These are phyloP conservation scores for Fusarium avenaceum DNA, from an alignment of 2,329 filamentous ascomycete species.

Conservation along the genomic window DNA sequence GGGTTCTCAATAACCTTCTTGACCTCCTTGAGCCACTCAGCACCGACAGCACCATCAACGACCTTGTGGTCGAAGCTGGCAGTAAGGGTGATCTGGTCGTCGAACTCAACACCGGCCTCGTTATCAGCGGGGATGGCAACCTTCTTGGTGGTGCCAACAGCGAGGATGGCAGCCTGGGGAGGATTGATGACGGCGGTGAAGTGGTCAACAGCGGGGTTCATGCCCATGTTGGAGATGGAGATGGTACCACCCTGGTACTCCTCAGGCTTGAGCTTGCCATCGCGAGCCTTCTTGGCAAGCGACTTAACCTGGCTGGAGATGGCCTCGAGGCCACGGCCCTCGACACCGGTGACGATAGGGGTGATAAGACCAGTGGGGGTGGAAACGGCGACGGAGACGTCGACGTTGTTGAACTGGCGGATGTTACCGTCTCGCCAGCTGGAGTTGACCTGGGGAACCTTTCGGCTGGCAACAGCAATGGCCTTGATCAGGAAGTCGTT, in stretches of 20 bases:
- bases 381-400: conserved; percentile 95
- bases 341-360: conserved; percentile 92
- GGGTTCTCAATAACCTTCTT: conserved; percentile 99
- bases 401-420: conserved; percentile 91
- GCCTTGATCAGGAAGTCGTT: conserved; percentile 99
- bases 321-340: conserved; percentile 85
- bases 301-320: conserved; percentile 95
- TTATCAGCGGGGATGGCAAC: conserved; percentile 88
- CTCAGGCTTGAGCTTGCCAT: conserved; percentile 99
- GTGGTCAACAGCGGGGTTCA: conserved; percentile 95
- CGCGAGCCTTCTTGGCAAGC: conserved; percentile 93
- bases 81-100: conserved; percentile 96
- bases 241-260: conserved; percentile 99
- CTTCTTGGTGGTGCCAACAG: conserved; percentile 96
- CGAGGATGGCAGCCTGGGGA: conserved; percentile 94
- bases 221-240: conserved; percentile 99
- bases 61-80: conserved; percentile 99
- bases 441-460: conserved; percentile 96
- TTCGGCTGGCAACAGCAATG: conserved; percentile 86
- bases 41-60: conserved; percentile 94
- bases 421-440: conserved; percentile 93
- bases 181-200: conserved; percentile 99
- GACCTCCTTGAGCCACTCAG: conserved; percentile 95
- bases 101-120: conserved; percentile 86
- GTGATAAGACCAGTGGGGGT: conserved; percentile 96